phyloP scores from a whole-genome alignment of 768 basidiomycete genomes.

The Termitomyces sp. region DNA sequence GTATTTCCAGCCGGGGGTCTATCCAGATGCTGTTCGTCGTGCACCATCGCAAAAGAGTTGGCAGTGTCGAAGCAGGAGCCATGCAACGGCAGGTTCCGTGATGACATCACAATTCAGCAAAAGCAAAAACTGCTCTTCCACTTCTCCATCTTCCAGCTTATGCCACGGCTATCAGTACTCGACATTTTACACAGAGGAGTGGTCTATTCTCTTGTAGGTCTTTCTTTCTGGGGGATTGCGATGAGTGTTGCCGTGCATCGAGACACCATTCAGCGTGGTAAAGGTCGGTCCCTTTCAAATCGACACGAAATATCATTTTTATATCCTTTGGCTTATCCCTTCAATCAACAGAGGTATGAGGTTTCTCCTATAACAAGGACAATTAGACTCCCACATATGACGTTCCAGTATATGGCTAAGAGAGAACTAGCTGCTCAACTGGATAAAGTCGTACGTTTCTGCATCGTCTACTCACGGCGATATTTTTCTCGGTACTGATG shows the following conservation, averaged over 20 bases:
- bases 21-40: constrained; percentile 36
- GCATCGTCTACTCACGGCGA: not conserved
- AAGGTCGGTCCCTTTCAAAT: constrained; percentile 34
- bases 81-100: constrained; percentile 2
- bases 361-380: not conserved
- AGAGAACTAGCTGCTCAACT: constrained; percentile 20
- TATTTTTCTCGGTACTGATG: not conserved
- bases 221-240: constrained; percentile 47
- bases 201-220: constrained; percentile 46
- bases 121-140: not conserved
- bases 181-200: constrained; percentile 50
- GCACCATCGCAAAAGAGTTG: constrained; percentile 44
- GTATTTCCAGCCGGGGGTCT: constrained; percentile 37
- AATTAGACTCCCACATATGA: not conserved
- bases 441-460: constrained; percentile 24
- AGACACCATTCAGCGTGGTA: constrained; percentile 46
- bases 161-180: constrained; percentile 25
- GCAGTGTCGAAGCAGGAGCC: constrained; percentile 10
- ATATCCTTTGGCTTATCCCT: not conserved
- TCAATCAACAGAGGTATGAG: not conserved
- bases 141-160: not conserved
- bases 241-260: constrained; percentile 48
- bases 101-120: not conserved
- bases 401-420: constrained; percentile 25
- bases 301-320: not conserved